Evolutionary conservation across 1,284 basidiomycete genomes (phyloP), one percentile per base, ranked within the genome.

Genomic region (Leccinum pachyderme): DNA sequence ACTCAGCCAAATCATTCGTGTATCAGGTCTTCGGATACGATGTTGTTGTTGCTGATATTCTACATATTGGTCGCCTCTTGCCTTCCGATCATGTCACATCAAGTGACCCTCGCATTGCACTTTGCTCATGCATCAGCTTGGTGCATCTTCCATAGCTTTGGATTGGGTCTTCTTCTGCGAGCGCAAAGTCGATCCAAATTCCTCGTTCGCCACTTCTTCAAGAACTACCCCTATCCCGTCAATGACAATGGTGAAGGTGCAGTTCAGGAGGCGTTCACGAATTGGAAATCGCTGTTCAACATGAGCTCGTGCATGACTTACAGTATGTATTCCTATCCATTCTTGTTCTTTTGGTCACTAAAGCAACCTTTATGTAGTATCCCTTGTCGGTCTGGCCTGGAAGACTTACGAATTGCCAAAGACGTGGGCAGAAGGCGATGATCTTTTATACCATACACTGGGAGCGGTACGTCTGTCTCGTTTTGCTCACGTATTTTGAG

Each of bases 221-320:
- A 95, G 76, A 86, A 94, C 67, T 95, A 94, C 68, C 84, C 93
- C 60, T 95, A 95, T 71, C 81, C 85, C 7, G 75, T 73, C 61
- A 76, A 75, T 59, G 81, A 85, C 58, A 79, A 75, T 35, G 77
- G 84, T 50, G 72, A 82, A 69, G 83, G 86, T 51, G 94, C 95
- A 0, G 84, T 95, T 11, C 81, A 87, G 48, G 96, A 98, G 69
- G 93, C 95, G 0, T 99, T 98, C 66, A 79, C 81, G 32, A 96
- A 96, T 71, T 99, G 95, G 95, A 98, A 98, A 73, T 81, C 81
- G 6, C 81, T 92, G 35, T 98, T 96, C 73, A 98, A 98, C 72
- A 75, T 95, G 69, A 93, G 90, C 68, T 80, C 96, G 75, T 89
- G 89, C 68, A 97, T 98, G 93, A 95, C 90, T 7, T 98, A 98